Conservation (phyloP, 371 early-diverging fungal species). For the Mortierella polycephala region DNA sequence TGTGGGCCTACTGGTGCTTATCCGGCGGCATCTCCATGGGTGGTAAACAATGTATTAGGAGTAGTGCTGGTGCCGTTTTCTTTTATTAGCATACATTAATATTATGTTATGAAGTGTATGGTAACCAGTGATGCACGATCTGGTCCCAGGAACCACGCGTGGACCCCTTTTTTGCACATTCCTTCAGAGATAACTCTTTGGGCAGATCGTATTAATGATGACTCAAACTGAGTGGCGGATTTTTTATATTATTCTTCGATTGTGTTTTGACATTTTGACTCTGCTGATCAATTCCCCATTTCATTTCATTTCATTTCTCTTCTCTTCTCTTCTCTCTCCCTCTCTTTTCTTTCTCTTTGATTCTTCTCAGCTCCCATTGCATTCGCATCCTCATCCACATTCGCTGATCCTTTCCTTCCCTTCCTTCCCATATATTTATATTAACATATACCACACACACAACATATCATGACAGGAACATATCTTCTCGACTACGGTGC, state of each 20-base stretch:
- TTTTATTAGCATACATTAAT: neutral
- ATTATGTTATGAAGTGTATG: neutral
- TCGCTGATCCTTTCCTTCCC: neutral
- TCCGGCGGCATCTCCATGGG: conserved; percentile 36
- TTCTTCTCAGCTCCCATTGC: neutral
- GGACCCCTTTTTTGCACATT: too few relatives aligned
- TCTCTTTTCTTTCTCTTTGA: neutral
- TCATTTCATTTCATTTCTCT: neutral
- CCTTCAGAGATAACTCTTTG: too few relatives aligned
- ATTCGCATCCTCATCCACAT: neutral
- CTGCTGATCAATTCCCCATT: neutral
- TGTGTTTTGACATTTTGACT: neutral
- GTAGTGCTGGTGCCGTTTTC: neutral
- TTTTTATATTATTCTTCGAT: neutral
- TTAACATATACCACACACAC: neutral
- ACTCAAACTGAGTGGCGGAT: conserved; percentile 34
- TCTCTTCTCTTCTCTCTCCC: neutral
- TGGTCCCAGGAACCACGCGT: neutral
- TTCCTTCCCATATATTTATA: too few relatives aligned
- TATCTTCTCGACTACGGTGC: conserved; percentile 98
- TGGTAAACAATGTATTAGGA: conserved; percentile 9
- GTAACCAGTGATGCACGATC: neutral
- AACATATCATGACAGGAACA: conserved; percentile 61
- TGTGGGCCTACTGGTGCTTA: conserved; percentile 16
- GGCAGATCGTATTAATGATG: conserved; percentile 7